These are phyloP conservation scores for Lecanicillium sp. DNA, from an alignment of 2,329 filamentous ascomycete genomes.

Conservation along the genomic window DNA sequence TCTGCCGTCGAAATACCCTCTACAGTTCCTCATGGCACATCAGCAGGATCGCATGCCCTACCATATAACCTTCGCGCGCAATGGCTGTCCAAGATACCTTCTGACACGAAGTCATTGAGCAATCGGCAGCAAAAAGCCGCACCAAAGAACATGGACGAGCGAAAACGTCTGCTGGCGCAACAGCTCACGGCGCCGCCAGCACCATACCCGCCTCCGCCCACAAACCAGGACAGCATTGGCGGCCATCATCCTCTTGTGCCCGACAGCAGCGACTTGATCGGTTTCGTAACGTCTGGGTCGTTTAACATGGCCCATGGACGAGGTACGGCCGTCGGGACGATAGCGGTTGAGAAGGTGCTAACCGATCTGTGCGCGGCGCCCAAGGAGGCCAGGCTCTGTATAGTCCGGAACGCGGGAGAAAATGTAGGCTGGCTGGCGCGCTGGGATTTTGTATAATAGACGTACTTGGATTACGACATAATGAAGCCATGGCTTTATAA, in stretches of 20 bases:
- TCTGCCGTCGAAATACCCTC: conserved; percentile 41
- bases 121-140: conserved; percentile 3
- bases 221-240: conserved; percentile 34
- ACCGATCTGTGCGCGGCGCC: conserved; percentile 25
- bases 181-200: conserved; percentile 38
- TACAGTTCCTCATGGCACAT: conserved; percentile 28
- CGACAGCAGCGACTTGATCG: conserved; percentile 67
- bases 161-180: conserved; percentile 40
- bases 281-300: conserved; percentile 83
- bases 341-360: conserved; percentile 55
- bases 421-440: conserved; percentile 69
- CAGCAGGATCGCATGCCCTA: conserved; percentile 21
- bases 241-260: conserved; percentile 68
- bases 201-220: conserved; percentile 28
- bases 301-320: conserved; percentile 73
- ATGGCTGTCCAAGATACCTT: conserved; percentile 61
- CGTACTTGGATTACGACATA: neutral
- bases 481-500: neutral
- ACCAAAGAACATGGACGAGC: conserved; percentile 29
- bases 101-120: conserved; percentile 10
- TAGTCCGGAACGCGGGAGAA: conserved; percentile 77
- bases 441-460: conserved; percentile 65
- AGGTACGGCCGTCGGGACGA: conserved; percentile 67
- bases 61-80: conserved; percentile 52
- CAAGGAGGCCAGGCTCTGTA: conserved; percentile 55